Evolutionary conservation across 768 basidiomycete species (phyloP).

Genomic region (Boletus coccyginus): DNA sequence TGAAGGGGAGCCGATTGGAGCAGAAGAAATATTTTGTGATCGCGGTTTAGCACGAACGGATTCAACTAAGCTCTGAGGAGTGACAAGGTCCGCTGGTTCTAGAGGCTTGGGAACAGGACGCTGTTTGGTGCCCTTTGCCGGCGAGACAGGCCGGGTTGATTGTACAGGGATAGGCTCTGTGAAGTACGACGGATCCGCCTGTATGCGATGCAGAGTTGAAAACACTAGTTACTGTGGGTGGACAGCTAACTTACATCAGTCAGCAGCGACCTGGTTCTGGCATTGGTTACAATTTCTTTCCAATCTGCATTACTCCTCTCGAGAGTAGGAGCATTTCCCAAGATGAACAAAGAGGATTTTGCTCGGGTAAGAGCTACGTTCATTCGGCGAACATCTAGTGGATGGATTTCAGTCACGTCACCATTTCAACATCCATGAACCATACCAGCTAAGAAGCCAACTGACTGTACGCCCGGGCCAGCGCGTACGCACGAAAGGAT

Average conservation of each 20-base stretch:
- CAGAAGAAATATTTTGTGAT: conserved; percentile 11
- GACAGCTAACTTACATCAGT: conserved; percentile 47
- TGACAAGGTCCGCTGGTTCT: conserved; percentile 36
- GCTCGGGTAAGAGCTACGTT: conserved; percentile 99
- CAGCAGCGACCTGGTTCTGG: conserved; percentile 60
- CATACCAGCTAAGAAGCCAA: conserved; percentile 87
- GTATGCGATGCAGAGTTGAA: not conserved
- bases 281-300: conserved; percentile 75
- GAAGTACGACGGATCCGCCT: conserved; percentile 41
- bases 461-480: conserved; percentile 73
- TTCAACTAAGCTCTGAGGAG: conserved; percentile 36
- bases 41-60: conserved; percentile 26
- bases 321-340: conserved; percentile 88
- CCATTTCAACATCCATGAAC: not conserved
- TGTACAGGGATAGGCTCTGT: conserved; percentile 23
- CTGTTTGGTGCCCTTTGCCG: conserved; percentile 22
- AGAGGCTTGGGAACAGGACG: conserved; percentile 13
- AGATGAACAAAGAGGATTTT: conserved; percentile 88
- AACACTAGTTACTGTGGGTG: not conserved
- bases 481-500: conserved; percentile 96
- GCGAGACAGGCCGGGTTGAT: conserved; percentile 19
- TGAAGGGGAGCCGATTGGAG: not conserved
- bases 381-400: conserved; percentile 79
- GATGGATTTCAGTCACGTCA: not conserved
- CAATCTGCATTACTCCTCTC: conserved; percentile 82